phyloP scores from a whole-genome alignment of 495 filamentous ascomycete genomes.

The Penicillium malachiteum region DNA sequence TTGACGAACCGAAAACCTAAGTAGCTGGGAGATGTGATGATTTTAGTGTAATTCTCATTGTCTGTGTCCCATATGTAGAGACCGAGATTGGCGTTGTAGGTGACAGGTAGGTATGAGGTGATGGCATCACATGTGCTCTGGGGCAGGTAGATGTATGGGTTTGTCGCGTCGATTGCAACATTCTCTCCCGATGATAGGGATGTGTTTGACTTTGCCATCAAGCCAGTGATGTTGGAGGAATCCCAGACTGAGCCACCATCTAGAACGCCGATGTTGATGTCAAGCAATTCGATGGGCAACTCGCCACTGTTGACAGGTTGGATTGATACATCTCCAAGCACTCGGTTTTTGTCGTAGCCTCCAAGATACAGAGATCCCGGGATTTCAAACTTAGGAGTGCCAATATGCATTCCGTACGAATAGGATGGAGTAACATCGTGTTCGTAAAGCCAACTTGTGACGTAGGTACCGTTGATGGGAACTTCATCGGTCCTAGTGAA shows the following conservation, averaged over 20 bases:
- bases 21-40: constrained; percentile 48
- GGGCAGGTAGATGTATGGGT: constrained; percentile 50
- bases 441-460: constrained; percentile 1
- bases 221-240: constrained; percentile 28
- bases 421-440: constrained; percentile 32
- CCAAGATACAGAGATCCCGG: constrained; percentile 45
- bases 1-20: constrained; percentile 47
- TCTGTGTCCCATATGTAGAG: constrained; percentile 51
- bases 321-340: constrained; percentile 19
- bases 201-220: constrained; percentile 26
- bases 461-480: background rate
- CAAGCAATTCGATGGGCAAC: constrained; percentile 28
- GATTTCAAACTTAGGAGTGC: constrained; percentile 38
- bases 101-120: constrained; percentile 44
- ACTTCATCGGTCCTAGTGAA: background rate
- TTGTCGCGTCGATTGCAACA: constrained; percentile 34
- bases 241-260: constrained; percentile 42
- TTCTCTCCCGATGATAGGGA: constrained; percentile 2
- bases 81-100: constrained; percentile 35
- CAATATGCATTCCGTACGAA: constrained; percentile 53
- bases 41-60: constrained; percentile 36
- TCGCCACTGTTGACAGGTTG: constrained; percentile 14
- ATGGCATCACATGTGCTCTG: constrained; percentile 48
- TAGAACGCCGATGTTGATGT: constrained; percentile 38
- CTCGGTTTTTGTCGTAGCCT: constrained; percentile 48